Conservation (phyloP, 2,329 filamentous ascomycete genomes). For the Bisporella sp. region DNA sequence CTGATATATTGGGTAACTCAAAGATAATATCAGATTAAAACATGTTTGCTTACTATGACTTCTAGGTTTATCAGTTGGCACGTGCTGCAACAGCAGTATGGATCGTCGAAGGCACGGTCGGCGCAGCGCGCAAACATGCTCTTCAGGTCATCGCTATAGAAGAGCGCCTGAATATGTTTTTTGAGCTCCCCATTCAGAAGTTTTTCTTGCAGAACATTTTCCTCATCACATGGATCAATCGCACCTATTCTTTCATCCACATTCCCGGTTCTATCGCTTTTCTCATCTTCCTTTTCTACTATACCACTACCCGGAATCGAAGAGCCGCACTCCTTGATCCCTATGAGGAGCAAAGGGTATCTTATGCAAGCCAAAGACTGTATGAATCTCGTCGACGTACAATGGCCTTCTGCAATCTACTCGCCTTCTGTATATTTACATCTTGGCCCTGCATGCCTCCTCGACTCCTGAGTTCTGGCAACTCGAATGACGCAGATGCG, state of each 20-base stretch:
- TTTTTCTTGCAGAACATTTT: conserved; percentile 46
- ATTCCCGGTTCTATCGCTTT: conserved; percentile 72
- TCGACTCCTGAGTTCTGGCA: conserved; percentile 44
- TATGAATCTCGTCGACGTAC: conserved; percentile 49
- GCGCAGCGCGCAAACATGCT: conserved; percentile 62
- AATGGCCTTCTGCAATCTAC: conserved; percentile 50
- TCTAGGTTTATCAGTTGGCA: conserved; percentile 69
- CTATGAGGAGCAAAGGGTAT: too few relatives aligned
- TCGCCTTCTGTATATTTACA: conserved; percentile 53
- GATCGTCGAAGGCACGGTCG: conserved; percentile 59
- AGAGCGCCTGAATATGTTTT: too few relatives aligned
- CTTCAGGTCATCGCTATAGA: conserved; percentile 58
- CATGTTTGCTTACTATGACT: too few relatives aligned
- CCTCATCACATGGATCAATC: conserved; percentile 63
- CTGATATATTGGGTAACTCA: conserved; percentile 74
- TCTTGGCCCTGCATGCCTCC: conserved; percentile 56
- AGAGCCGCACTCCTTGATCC: too few relatives aligned
- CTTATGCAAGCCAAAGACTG: too few relatives aligned
- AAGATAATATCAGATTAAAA: conserved; percentile 38
- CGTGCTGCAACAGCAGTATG: conserved; percentile 66
- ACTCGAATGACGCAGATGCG: conserved; percentile 47
- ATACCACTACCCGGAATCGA: conserved; percentile 57
- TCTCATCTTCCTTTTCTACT: conserved; percentile 59
- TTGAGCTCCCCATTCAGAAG: conserved; percentile 51
- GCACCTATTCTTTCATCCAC: conserved; percentile 70